Conservation (phyloP, 2,329 filamentous ascomycete species). For the Aspergillus versicolor region DNA sequence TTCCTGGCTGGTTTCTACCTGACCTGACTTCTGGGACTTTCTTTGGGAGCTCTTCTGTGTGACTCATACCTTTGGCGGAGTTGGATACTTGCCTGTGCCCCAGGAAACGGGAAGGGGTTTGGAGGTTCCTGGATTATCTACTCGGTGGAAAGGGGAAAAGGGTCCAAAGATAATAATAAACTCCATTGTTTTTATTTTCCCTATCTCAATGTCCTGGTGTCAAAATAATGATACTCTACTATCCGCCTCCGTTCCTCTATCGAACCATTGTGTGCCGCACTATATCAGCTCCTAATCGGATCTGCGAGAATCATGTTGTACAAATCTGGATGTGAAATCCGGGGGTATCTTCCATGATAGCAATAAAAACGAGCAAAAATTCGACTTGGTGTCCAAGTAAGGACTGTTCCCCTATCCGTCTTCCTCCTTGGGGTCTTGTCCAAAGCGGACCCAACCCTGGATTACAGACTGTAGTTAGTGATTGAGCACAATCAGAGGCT, state of each 20-base stretch:
- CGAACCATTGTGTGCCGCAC: background rate
- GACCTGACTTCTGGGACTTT: background rate
- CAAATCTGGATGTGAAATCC: slow-evolving; percentile 13
- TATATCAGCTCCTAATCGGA: background rate
- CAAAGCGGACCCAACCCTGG: slow-evolving; percentile 1
- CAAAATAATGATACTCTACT: slow-evolving; percentile 1
- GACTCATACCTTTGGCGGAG: background rate
- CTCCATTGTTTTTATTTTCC: background rate
- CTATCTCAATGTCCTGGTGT: background rate
- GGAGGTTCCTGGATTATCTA: background rate
- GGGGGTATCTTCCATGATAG: slow-evolving; percentile 3
- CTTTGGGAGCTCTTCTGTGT: background rate
- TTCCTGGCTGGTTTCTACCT: slow-evolving; percentile 1
- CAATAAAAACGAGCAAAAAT: background rate
- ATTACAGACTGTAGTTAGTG: slow-evolving; percentile 20
- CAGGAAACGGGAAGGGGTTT: background rate
- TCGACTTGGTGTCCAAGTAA: background rate
- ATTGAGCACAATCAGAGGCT: slow-evolving; percentile 38
- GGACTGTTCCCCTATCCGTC: background rate
- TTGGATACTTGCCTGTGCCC: background rate
- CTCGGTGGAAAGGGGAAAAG: background rate
- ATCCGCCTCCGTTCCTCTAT: background rate
- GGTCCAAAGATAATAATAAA: slow-evolving; percentile 3
- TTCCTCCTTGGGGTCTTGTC: background rate
- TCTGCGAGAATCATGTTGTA: slow-evolving; percentile 6